Conservation (phyloP, 257 asterid genomes). For the Solanum peruvianum region DNA sequence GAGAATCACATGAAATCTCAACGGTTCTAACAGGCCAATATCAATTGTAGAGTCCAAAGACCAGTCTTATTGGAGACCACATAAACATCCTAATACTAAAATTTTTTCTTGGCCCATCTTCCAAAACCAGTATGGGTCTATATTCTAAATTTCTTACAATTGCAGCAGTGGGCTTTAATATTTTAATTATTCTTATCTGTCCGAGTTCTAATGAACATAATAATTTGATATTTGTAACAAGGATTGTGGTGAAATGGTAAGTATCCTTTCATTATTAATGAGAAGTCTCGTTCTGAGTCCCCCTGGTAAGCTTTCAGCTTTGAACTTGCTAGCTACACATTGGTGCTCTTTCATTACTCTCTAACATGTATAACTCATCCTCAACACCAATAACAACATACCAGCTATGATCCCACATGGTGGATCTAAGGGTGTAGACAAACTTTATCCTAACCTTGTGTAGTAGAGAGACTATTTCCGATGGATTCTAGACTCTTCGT, state of each 20-base stretch:
- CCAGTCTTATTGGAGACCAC: not conserved
- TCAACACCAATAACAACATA: not conserved
- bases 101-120: not conserved
- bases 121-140: not conserved
- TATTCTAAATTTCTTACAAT: not conserved
- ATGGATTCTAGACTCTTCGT: not conserved
- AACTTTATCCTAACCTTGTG: not conserved
- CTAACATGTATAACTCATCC: constrained; percentile 18
- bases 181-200: not conserved
- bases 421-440: not conserved
- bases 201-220: not conserved
- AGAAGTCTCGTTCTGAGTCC: too few relatives aligned
- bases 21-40: not conserved
- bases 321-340: constrained; percentile 49
- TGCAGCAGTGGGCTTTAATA: not conserved
- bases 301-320: too few relatives aligned
- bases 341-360: not conserved
- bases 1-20: not conserved
- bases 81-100: not conserved
- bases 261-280: too few relatives aligned
- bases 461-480: not conserved
- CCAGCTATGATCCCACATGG: not conserved
- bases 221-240: not conserved
- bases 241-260: too few relatives aligned
- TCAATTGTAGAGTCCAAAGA: not conserved